These are phyloP conservation scores for Aspergillus panamensis DNA, from an alignment of 495 filamentous ascomycete genomes.

Conservation along the genomic window DNA sequence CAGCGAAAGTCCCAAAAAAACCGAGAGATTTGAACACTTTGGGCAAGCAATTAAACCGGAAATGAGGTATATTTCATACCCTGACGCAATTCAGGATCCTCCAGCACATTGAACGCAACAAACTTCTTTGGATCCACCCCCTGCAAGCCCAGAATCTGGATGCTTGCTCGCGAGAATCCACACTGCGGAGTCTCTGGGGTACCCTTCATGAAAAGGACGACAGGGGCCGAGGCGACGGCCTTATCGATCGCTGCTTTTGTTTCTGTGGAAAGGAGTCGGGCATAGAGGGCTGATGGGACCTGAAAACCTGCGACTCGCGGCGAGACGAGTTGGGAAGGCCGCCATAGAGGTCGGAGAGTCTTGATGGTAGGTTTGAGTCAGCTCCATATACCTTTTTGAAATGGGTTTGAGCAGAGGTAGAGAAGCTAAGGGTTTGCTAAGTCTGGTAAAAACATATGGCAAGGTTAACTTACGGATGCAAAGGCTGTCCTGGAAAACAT, in stretches of 20 bases:
- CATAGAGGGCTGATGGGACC: constrained; percentile 34
- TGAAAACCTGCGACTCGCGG: constrained; percentile 27
- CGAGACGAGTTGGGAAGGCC: not conserved
- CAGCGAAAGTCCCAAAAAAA: constrained; percentile 3
- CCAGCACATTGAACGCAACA: constrained; percentile 92
- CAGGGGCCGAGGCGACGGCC: constrained; percentile 76
- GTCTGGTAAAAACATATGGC: not conserved
- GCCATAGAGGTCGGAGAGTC: constrained; percentile 3
- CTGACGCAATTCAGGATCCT: constrained; percentile 79
- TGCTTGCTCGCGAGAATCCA: constrained; percentile 91
- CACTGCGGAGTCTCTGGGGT: constrained; percentile 97
- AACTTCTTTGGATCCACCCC: constrained; percentile 97
- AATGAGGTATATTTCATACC: constrained; percentile 47
- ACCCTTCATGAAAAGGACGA: constrained; percentile 98
- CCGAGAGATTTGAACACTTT: not conserved
- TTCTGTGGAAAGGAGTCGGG: constrained; percentile 72
- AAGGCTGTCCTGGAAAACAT: constrained; percentile 42
- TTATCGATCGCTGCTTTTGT: constrained; percentile 80
- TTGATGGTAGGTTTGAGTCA: not conserved
- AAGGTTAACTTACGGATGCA: constrained; percentile 28
- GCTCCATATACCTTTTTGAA: not conserved
- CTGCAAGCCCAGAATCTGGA: constrained; percentile 91
- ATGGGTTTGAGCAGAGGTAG: not conserved
- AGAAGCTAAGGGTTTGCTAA: not conserved
- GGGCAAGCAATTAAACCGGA: not conserved